Conservation (phyloP, 78 protist species). For the slime mould (Dictyostelium discoideum) region DNA sequence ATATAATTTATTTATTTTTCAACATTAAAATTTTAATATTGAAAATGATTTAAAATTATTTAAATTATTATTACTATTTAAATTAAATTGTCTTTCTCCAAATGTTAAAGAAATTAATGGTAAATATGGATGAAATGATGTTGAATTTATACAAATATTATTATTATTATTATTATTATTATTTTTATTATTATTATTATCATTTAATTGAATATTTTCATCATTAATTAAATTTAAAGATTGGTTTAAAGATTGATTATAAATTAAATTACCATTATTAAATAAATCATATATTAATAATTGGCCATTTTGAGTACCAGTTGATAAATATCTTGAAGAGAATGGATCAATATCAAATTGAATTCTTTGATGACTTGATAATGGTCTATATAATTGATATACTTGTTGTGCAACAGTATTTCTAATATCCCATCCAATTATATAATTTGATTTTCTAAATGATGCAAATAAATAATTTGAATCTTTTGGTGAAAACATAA, state of each 20-base stretch:
- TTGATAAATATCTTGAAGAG: slow-evolving; percentile 28
- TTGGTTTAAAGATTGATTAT: background rate
- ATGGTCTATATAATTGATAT: background rate
- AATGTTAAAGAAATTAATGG: background rate
- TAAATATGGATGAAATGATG: slow-evolving; percentile 30
- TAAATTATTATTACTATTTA: background rate
- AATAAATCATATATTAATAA: slow-evolving; percentile 24
- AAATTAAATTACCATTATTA: background rate
- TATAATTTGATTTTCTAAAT: slow-evolving; percentile 56
- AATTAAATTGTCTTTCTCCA: slow-evolving; percentile 54
- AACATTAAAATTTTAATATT: background rate
- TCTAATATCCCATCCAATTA: slow-evolving; percentile 68
- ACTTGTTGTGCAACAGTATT: slow-evolving; percentile 22
- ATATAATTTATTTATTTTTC: background rate
- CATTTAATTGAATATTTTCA: background rate
- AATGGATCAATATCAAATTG: slow-evolving; percentile 41
- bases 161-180: background rate
- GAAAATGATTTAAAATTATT: background rate
- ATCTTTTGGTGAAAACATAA: slow-evolving; percentile 27
- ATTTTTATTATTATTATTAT: too few relatives aligned
- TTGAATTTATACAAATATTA: background rate
- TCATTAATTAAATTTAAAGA: background rate
- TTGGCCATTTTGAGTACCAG: slow-evolving; percentile 56
- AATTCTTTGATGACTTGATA: slow-evolving; percentile 35
- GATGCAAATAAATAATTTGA: slow-evolving; percentile 46